Evolutionary conservation across 2,329 filamentous ascomycete genomes (phyloP), one percentile per base, ranked within the genome.

Genomic region (Colletotrichum paranaense): DNA sequence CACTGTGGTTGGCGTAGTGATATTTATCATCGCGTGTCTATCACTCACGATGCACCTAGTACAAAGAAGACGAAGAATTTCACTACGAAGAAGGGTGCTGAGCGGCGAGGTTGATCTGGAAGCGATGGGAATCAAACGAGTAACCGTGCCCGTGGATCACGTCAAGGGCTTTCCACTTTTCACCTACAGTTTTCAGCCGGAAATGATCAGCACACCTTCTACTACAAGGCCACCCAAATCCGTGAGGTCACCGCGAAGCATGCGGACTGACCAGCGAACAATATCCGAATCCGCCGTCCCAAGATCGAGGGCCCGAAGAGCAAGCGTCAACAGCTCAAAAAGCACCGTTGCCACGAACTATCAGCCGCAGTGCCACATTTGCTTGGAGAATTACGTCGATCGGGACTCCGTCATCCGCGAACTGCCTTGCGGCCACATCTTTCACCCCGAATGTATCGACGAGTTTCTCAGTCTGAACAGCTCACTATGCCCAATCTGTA

Each of bases 401-500:
- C 89, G 90, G 49, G 84, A 87, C 22, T 93, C 94, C 0, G 89
- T 91, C 24, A 95, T 98, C 68, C 93, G 95, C 68, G 94, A 98
- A 82, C 86, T 98, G 3, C 91, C 94, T 0, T 99, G 97, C 78
- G 92, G 93, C 0, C 97, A 99, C 80, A 96, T 98, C 69, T 99
- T 95, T 82, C 96, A 99, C 76, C 93, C 94, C 0, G 92, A 94
- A 76, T 99, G 97, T 79, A 95, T 98, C 75, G 95, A 98, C 79
- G 89, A 92, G 26, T 98, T 97, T 78, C 86, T 98, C 14, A 87
- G 89, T 56, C 88, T 91, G 67, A 92, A 93, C 79, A 97, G 94
- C 79, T 97, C 94, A 22, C 87, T 98, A 2, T 99, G 97, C 79
- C 96, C 97, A 0, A 86, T 97, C 77, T 99, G 97, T 86, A 98